Base-by-base conservation (phyloP, 805 yeast species). In the Kuraishia capsulata region DNA sequence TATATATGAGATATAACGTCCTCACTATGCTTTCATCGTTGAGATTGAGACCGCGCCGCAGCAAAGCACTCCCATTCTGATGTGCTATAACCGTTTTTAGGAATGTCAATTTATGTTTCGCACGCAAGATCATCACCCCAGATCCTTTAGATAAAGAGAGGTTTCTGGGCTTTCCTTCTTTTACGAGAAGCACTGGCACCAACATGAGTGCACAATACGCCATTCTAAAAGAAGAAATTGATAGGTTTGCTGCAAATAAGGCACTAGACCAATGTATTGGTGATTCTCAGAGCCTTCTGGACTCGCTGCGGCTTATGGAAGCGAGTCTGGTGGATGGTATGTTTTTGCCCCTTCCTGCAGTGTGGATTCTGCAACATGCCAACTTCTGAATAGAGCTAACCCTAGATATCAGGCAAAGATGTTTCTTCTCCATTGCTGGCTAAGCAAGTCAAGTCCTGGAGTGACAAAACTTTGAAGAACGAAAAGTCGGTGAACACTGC, bases 391-490 rank as follows among this genome's bases (percentile, higher is more conserved):
- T 11, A 23, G 10, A 23, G 26, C 11, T 23, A 19, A 42, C 41
- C 35, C 25, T 20, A 20, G 41, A 34, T 19, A 13, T 45, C 13
- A 36, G 25, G 43, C 35, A 16, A 18, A 29, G 16, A 29, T 21
- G 5, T 25, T 14, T 20, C 33, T 32, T 20, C 24, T 37, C 18
- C 39, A 42, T 23, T 39, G 10, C 37, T 46, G 20, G 20, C 37
- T 3, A 32, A 39, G 5, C 31, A 42, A 16, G 33, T 43, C 28
- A 37, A 48, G 6, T 39, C 41, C 20, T 43, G 49, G 48, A 50
- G 47, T 39, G 57, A 57, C 18, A 51, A 51, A 36, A 47, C 55
- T 3, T 35, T 61, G 33, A 67, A 61, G 33, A 49, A 58, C 43
- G 53, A 54, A 39, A 45, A 51, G 32, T 42, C 49, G 16, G 37